phyloP scores from a whole-genome alignment of 352 stramenopile genomes.

The Thraustochytrium striatum region DNA sequence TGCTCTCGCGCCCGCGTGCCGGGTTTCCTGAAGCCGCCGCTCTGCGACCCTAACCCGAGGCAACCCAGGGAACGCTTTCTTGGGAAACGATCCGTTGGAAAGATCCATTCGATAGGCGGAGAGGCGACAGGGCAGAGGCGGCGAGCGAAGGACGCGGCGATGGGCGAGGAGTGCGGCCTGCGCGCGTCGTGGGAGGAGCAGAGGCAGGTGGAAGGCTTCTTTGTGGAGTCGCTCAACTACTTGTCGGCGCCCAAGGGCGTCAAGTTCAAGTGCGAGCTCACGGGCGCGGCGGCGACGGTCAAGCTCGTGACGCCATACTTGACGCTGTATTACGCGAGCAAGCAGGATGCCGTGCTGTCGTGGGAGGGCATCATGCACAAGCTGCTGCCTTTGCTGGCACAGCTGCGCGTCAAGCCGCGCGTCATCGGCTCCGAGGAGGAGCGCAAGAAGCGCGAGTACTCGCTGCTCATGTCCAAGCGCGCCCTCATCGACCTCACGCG shows the following conservation, averaged over 20 bases:
- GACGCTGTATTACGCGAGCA: conserved; percentile 59
- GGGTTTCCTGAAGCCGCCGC: too few species aligned
- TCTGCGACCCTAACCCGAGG: too few species aligned
- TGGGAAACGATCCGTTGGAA: too few species aligned
- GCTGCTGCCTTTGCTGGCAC: conserved; percentile 60
- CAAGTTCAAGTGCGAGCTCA: conserved; percentile 55
- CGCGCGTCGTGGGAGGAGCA: conserved; percentile 13
- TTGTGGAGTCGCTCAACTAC: conserved; percentile 50
- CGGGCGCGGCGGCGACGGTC: conserved; percentile 51
- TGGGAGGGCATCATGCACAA: conserved; percentile 65
- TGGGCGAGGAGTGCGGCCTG: conserved; percentile 9
- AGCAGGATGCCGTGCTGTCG: conserved; percentile 61
- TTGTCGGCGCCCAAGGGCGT: conserved; percentile 55
- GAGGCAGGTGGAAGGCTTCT: conserved; percentile 44
- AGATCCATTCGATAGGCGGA: too few species aligned
- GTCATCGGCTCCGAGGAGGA: conserved; percentile 63
- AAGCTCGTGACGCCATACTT: conserved; percentile 55
- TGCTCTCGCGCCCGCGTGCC: too few species aligned
- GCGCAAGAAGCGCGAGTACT: conserved; percentile 59
- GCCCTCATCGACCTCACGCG: conserved; percentile 63
- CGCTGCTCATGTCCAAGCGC: conserved; percentile 61
- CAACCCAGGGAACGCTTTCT: too few species aligned
- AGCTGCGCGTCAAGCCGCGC: conserved; percentile 53
- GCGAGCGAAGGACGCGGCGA: too few species aligned
- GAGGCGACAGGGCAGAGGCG: too few species aligned